A percentile compares a stretch with the other conserved stretches of the same genome.
Conservation (phyloP, 306 rosid species). For the Urtica urens region DNA sequence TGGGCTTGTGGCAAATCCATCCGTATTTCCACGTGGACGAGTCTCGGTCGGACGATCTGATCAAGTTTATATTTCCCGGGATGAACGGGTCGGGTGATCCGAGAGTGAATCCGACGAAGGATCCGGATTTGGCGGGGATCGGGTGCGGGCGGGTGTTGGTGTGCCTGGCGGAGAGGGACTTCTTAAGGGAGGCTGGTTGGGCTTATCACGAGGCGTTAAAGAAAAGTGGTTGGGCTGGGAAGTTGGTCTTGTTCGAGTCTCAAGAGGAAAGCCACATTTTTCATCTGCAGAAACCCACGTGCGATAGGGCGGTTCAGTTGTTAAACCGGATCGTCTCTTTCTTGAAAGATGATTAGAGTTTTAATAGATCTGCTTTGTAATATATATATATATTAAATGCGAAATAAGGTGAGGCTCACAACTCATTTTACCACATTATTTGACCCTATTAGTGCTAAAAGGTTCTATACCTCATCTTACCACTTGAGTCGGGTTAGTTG, state of each 20-base stretch:
- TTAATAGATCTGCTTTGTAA: no score
- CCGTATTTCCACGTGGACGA: slow-evolving; percentile 1
- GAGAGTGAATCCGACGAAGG: slow-evolving; percentile 9
- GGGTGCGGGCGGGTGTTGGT: slow-evolving; percentile 18
- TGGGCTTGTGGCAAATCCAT: slow-evolving; percentile 2
- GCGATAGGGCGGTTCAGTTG: slow-evolving; percentile 9
- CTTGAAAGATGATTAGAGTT: background rate
- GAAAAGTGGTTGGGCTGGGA: slow-evolving; percentile 22
- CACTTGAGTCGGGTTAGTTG: no score
- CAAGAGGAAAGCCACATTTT: slow-evolving; percentile 22
- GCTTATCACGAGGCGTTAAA: slow-evolving; percentile 9
- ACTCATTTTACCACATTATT: no score
- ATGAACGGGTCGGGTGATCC: slow-evolving; percentile 20
- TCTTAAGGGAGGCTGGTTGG: slow-evolving; percentile 13
- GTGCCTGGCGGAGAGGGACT: slow-evolving; percentile 19
- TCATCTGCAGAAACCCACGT: slow-evolving; percentile 10
- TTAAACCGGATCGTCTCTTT: slow-evolving; percentile 2
- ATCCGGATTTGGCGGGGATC: slow-evolving; percentile 17
- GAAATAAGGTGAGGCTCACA: no score
- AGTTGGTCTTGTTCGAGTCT: slow-evolving; percentile 11
- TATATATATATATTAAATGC: no score
- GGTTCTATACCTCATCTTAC: no score
- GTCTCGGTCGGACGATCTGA: slow-evolving; percentile 6
- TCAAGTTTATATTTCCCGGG: slow-evolving; percentile 14
- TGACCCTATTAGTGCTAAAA: no score